phyloP scores from a whole-genome alignment of 2,329 filamentous ascomycete species.

The Xylariaceae sp. region DNA sequence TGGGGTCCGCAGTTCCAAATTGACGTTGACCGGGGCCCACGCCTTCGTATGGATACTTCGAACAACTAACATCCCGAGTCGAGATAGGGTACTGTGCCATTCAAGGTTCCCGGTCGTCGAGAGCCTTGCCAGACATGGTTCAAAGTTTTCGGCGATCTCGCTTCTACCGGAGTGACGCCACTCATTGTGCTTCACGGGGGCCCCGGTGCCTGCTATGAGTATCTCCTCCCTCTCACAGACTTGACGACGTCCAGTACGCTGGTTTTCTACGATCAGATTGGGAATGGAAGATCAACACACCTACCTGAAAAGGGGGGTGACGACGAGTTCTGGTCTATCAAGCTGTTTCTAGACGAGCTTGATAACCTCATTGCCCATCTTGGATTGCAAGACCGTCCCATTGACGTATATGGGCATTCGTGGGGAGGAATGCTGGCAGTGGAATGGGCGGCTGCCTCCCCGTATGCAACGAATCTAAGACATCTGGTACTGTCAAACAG shows the following conservation, averaged over 20 bases:
- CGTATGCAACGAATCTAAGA: conserved; percentile 22
- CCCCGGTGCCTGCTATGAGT: conserved; percentile 42
- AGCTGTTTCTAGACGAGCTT: conserved; percentile 47
- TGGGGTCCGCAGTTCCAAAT: background rate
- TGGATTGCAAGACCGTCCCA: conserved; percentile 33
- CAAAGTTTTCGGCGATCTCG: conserved; percentile 25
- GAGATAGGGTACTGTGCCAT: conserved; percentile 9
- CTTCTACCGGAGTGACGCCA: conserved; percentile 10
- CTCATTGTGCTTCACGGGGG: conserved; percentile 28
- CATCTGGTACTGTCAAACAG: conserved; percentile 31
- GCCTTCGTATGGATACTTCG: background rate
- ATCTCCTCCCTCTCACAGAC: conserved; percentile 38
- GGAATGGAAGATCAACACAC: conserved; percentile 46
- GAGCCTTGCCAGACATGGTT: conserved; percentile 24
- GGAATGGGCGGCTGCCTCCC: conserved; percentile 37
- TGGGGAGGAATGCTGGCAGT: conserved; percentile 52
- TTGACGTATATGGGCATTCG: conserved; percentile 46
- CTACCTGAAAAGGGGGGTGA: conserved; percentile 43
- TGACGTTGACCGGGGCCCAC: background rate
- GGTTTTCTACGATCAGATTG: conserved; percentile 53
- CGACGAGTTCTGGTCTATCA: conserved; percentile 43
- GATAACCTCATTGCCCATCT: conserved; percentile 44
- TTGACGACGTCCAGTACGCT: conserved; percentile 40
- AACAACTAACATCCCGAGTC: background rate
- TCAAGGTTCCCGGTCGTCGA: conserved; percentile 6